Conservation (phyloP, 805 yeast genomes). For the Lachancea fermentati region DNA sequence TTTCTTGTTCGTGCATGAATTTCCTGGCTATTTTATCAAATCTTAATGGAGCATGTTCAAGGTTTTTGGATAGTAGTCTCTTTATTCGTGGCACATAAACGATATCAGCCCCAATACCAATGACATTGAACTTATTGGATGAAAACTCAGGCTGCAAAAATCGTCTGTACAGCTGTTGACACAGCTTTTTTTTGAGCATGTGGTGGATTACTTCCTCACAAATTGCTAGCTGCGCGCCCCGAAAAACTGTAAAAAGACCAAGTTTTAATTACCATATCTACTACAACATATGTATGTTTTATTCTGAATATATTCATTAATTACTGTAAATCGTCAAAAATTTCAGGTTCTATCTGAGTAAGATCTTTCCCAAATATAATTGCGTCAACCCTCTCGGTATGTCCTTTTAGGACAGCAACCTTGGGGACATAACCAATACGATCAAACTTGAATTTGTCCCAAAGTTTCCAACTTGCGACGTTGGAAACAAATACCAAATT, state of each 20-base stretch:
- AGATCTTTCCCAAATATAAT: slow-evolving; percentile 67
- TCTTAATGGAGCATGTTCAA: background rate
- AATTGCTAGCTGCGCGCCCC: too few species aligned
- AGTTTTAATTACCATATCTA: background rate
- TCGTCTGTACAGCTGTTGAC: too few species aligned
- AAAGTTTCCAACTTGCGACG: slow-evolving; percentile 63
- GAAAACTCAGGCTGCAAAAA: background rate
- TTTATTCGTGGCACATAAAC: slow-evolving; percentile 25
- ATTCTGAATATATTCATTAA: too few species aligned
- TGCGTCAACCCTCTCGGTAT: slow-evolving; percentile 64
- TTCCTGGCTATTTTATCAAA: slow-evolving; percentile 19
- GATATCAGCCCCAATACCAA: slow-evolving; percentile 26
- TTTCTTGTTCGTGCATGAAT: slow-evolving; percentile 26
- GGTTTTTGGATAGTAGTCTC: slow-evolving; percentile 15
- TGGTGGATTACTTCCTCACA: too few species aligned
- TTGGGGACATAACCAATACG: slow-evolving; percentile 67
- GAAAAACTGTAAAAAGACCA: background rate
- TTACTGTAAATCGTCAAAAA: slow-evolving; percentile 19
- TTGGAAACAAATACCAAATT: slow-evolving; percentile 83
- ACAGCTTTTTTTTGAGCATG: too few species aligned
- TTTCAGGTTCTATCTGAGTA: slow-evolving; percentile 23
- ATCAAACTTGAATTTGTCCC: slow-evolving; percentile 82
- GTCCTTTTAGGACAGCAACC: slow-evolving; percentile 70
- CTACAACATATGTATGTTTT: background rate
- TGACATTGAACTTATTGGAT: background rate